Base-by-base conservation (phyloP, 2,329 filamentous ascomycete species). In the Nigrospora osmanthi region DNA sequence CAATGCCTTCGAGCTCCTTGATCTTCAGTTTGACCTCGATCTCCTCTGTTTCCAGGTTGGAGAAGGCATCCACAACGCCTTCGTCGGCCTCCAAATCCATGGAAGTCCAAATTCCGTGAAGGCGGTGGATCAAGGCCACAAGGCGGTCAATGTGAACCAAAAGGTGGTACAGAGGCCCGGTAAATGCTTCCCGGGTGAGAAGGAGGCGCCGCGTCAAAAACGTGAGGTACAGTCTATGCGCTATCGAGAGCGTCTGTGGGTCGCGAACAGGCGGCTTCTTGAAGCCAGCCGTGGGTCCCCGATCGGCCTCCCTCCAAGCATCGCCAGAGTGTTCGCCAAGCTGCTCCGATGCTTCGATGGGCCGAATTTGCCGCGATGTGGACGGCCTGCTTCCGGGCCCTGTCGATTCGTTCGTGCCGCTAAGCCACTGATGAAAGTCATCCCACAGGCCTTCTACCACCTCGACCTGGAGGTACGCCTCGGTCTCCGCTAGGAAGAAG, bases 381-480 rank as follows among this genome's bases (percentile, higher is more conserved):
- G 47, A 28, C 19, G 47, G 49, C 46, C 17, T 49, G 49, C 47
- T 48, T 48, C 32, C 52, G 47, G 13, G 47, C 44, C 44, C 55
- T 44, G 37, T 42, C 41, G 43, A 52, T 28, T 62, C 59, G 39
- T 60, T 55, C 32, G 64, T 61, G 5, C 68, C 68, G 11, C 71
- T 72, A 15, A 95, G 70, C 89, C 90, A 96, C 13, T 65, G 62
- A 43, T 85, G 78, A 54, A 97, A 90, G 42, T 86, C 81, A 14
- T 83, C 77, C 80, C 89, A 96, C 2, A 88, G 82, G 31, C 83
- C 82, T 48, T 83, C 80, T 13, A 96, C 83, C 7, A 97, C 83
- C 58, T 95, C 89, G 1, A 87, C 88, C 62, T 96, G 91, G 38
- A 97, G 81, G 56, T 95, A 97, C 3, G 81, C 81, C 53, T 91